Percentiles rank a stretch among this genome's conserved stretches.
These are phyloP conservation scores for Biscogniauxia mediterranea DNA, from an alignment of 2,329 filamentous ascomycete genomes.

Conservation along the genomic window DNA sequence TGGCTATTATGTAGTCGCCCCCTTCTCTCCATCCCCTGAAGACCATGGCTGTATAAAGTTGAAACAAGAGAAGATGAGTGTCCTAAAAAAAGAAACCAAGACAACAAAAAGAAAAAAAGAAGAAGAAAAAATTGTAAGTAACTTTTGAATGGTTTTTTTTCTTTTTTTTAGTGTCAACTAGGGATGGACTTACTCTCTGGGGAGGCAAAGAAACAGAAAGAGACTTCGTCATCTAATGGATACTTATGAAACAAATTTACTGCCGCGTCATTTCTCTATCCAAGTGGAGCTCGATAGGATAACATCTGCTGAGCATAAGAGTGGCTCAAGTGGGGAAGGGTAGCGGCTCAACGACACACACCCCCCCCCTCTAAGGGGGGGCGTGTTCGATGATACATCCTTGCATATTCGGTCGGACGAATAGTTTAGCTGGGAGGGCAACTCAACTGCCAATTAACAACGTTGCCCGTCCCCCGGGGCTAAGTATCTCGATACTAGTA, in stretches of 20 bases:
- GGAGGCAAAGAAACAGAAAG: background rate
- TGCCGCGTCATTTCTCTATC: background rate
- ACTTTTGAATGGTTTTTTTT: background rate
- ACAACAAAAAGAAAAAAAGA: background rate
- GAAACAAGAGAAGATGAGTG: too few species aligned
- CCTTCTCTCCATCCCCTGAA: background rate
- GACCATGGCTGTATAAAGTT: background rate
- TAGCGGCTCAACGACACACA: background rate
- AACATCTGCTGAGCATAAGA: background rate
- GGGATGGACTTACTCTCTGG: background rate
- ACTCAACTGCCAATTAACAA: background rate
- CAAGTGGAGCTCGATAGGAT: background rate
- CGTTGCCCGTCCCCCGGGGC: background rate
- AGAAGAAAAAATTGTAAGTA: background rate
- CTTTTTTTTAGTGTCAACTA: background rate
- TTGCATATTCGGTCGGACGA: background rate
- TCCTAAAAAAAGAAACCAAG: too few species aligned
- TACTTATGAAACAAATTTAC: background rate
- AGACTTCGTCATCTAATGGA: background rate
- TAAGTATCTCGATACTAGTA: background rate
- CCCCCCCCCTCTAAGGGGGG: too few species aligned
- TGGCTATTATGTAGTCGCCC: too few species aligned
- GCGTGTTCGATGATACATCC: background rate
- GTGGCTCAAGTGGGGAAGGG: background rate
- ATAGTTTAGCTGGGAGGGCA: background rate